Evolutionary conservation across 495 filamentous ascomycete species (phyloP), one percentile per base, ranked within the genome.

Genomic region (Staphylotrichum longicolle): DNA sequence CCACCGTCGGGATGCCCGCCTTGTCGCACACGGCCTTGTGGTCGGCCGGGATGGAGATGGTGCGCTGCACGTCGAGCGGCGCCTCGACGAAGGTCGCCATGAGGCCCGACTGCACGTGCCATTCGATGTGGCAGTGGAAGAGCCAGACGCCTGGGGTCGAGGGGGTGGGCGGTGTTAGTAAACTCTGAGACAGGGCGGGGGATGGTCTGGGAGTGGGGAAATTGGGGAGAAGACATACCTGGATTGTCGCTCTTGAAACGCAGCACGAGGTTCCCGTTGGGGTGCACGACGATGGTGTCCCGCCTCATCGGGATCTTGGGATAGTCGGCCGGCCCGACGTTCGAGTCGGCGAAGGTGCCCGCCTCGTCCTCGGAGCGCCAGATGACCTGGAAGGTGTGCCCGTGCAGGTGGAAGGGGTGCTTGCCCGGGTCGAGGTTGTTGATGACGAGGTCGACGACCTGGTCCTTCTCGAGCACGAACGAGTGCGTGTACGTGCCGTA

Each of bases 351-450:
- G 48, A 76, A 83, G 2, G 67, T 70, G 11, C 79, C 80, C 3
- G 72, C 77, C 7, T 78, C 71, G 44, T 77, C 69, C 0, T 64
- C 75, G 5, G 79, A 79, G 39, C 80, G 77, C 54, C 73, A 72
- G 15, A 82, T 59, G 3, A 86, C 77, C 68, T 94, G 91, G 77
- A 93, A 94, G 59, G 82, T 74, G 74, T 94, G 91, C 12, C 91
- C 91, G 80, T 96, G 91, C 3, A 95, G 77, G 77, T 96, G 90
- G 81, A 94, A 94, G 0, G 91, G 91, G 70, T 96, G 91, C 9
- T 83, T 72, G 48, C 88, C 88, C 0, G 81, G 67, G 64, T 92
- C 88, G 27, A 82, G 67, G 69, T 94, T 96, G 82, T 94, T 94
- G 7, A 96, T 68, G 30, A 93, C 75, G 45, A 96, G 86, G 53